These are phyloP conservation scores for Ceriops tagal DNA, from an alignment of 345 rosid species.

Conservation along the genomic window DNA sequence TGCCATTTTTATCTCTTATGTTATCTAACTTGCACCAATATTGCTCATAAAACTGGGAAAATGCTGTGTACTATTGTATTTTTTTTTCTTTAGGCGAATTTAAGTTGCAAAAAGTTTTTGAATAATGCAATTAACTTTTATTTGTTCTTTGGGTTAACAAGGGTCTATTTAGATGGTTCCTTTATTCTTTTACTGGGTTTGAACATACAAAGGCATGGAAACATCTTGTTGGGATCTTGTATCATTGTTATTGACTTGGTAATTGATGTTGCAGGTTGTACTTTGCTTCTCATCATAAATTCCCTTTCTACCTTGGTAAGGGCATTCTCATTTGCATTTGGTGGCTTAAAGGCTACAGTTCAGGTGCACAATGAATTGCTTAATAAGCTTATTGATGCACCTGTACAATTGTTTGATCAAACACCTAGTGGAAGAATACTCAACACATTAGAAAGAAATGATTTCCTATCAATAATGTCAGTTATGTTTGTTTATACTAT, in stretches of 20 bases:
- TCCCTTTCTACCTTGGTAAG: constrained; percentile 71
- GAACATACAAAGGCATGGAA: background rate
- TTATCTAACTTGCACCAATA: no score
- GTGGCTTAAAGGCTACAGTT: constrained; percentile 78
- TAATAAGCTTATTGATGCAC: constrained; percentile 69
- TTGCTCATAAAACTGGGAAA: no score
- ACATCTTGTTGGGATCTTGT: background rate
- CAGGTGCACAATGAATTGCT: constrained; percentile 34
- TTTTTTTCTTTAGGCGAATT: background rate
- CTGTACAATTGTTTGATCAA: constrained; percentile 79
- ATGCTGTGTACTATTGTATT: no score
- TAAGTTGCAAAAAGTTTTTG: background rate
- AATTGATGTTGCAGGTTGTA: constrained; percentile 48
- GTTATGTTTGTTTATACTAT: constrained; percentile 6
- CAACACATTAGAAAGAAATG: constrained; percentile 56
- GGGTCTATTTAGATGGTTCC: background rate
- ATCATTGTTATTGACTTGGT: constrained; percentile 11
- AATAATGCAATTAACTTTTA: no score
- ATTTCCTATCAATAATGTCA: constrained; percentile 3
- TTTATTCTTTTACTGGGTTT: background rate
- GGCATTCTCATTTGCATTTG: constrained; percentile 94
- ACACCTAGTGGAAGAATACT: constrained; percentile 97
- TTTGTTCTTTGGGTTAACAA: background rate
- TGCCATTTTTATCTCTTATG: no score
- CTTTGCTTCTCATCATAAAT: constrained; percentile 65